Conservation (phyloP, 1,139 yeast species). For the Candida frijolesensis region DNA sequence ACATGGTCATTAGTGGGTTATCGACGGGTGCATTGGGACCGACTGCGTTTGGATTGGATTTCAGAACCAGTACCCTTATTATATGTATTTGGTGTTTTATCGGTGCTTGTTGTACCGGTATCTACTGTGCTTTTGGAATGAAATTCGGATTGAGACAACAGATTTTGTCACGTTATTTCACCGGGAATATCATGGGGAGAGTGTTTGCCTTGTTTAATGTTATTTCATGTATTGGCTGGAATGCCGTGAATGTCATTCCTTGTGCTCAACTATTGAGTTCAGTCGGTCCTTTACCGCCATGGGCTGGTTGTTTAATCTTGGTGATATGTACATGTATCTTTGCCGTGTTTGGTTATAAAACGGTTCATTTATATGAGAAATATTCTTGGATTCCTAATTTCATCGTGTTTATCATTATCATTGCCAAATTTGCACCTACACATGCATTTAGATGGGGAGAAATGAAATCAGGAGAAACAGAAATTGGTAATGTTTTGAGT, state of each 20-base stretch:
- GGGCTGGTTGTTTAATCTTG: constrained; percentile 36
- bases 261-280: constrained; percentile 32
- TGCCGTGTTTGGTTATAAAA: constrained; percentile 32
- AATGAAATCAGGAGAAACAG: constrained; percentile 42
- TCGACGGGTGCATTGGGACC: constrained; percentile 36
- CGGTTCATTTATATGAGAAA: constrained; percentile 31
- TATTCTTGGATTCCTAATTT: constrained; percentile 34
- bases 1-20: constrained; percentile 32
- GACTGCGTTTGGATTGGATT: constrained; percentile 28
- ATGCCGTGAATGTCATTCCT: constrained; percentile 35
- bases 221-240: constrained; percentile 39
- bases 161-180: constrained; percentile 29
- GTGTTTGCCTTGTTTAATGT: constrained; percentile 34
- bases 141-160: constrained; percentile 37
- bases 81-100: constrained; percentile 28
- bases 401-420: constrained; percentile 27
- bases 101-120: constrained; percentile 35
- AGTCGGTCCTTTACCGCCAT: constrained; percentile 31
- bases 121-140: constrained; percentile 33
- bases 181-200: constrained; percentile 35
- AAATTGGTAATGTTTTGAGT: constrained; percentile 33
- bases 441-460: constrained; percentile 27
- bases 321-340: constrained; percentile 28
- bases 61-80: constrained; percentile 36
- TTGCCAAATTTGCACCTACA: constrained; percentile 27